Evolutionary conservation across 805 yeast species (phyloP).

Genomic region (Clavispora santaluciae): DNA sequence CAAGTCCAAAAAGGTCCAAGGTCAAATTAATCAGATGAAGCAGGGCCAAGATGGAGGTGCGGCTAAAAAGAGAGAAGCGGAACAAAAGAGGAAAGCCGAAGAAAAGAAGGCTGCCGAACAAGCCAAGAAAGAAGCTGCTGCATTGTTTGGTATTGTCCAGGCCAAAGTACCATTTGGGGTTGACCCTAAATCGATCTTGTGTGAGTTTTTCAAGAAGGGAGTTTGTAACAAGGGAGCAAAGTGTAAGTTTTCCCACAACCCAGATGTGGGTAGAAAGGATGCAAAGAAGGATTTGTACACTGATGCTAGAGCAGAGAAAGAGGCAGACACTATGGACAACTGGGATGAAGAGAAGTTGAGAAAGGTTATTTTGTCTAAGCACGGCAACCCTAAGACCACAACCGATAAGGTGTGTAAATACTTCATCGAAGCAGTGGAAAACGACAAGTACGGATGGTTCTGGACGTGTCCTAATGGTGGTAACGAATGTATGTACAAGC

Average conservation of each 20-base stretch:
- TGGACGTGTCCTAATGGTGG: constrained; percentile 98
- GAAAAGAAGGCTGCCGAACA: constrained; percentile 89
- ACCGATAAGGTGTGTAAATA: constrained; percentile 92
- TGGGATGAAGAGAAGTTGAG: constrained; percentile 98
- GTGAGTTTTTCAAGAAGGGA: constrained; percentile 80
- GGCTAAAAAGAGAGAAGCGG: constrained; percentile 71
- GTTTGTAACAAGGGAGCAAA: constrained; percentile 82
- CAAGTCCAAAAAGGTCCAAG: constrained; percentile 82
- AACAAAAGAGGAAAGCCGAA: constrained; percentile 57
- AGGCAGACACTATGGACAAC: constrained; percentile 83
- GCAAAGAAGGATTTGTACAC: constrained; percentile 89
- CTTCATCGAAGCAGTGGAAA: constrained; percentile 95
- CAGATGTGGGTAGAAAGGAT: constrained; percentile 78
- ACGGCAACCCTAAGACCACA: constrained; percentile 89
- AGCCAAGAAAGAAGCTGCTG: constrained; percentile 83
- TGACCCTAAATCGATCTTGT: constrained; percentile 90
- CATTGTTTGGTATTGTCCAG: constrained; percentile 62
- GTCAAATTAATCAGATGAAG: constrained; percentile 44
- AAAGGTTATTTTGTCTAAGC: constrained; percentile 81
- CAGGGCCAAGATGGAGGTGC: constrained; percentile 43
- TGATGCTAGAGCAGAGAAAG: constrained; percentile 73
- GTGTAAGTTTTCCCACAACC: constrained; percentile 93
- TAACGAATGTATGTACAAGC: constrained; percentile 87
- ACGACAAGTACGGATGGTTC: constrained; percentile 98
- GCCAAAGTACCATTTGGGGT: constrained; percentile 96